Evolutionary conservation across 225 moss, liverwort and hornwort genomes (phyloP).

Genomic region (Bryum argenteum): DNA sequence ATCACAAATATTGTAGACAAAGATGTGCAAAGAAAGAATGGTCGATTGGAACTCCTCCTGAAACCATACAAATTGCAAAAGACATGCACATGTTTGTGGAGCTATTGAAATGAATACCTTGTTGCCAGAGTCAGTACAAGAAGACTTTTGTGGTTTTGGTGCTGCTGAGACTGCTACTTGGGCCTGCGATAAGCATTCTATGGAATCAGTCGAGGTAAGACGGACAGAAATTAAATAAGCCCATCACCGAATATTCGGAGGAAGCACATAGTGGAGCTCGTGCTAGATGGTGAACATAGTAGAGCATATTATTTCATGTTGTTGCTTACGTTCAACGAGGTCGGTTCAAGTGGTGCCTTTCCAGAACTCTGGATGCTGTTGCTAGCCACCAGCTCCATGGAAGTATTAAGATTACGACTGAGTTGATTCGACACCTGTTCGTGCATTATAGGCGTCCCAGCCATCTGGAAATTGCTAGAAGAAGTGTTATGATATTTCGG

Average conservation of each 20-base stretch:
- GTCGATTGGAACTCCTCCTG: background rate
- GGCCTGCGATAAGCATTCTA: constrained; percentile 18
- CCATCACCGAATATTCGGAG: background rate
- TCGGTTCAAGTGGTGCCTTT: constrained; percentile 18
- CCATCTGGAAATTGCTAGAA: constrained; percentile 40
- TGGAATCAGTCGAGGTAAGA: constrained; percentile 15
- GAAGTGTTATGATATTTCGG: background rate
- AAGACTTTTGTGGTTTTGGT: background rate
- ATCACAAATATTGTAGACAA: background rate
- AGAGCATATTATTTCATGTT: constrained; percentile 1
- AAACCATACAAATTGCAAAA: background rate
- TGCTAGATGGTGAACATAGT: background rate
- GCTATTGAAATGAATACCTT: constrained; percentile 19
- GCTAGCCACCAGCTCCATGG: constrained; percentile 44
- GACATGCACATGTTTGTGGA: background rate
- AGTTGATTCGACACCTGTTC: constrained; percentile 33
- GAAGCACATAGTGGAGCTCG: background rate
- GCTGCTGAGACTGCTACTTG: constrained; percentile 17
- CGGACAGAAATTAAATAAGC: background rate
- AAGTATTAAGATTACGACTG: constrained; percentile 38
- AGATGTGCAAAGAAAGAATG: background rate
- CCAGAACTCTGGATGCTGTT: constrained; percentile 39
- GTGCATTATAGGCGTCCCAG: constrained; percentile 27
- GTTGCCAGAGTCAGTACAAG: constrained; percentile 12
- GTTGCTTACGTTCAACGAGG: constrained; percentile 30